A percentile compares a stretch with the other conserved stretches of the same genome.
Evolutionary conservation across 805 yeast genomes (phyloP).

Genomic region (Cyberlindnera galapagoensis): DNA sequence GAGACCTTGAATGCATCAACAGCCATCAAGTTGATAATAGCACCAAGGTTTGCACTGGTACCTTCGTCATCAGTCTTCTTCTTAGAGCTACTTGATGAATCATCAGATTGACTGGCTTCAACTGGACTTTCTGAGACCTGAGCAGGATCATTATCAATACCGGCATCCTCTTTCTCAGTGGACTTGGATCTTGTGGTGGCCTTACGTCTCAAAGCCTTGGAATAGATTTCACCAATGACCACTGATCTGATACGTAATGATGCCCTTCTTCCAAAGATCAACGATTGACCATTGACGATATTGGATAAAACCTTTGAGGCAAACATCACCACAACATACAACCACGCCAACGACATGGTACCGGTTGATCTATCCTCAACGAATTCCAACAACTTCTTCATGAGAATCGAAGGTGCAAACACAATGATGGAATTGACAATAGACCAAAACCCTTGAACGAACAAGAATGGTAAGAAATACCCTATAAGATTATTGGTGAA

Average conservation of each 20-base stretch:
- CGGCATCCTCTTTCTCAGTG: constrained; percentile 14
- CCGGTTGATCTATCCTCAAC: constrained; percentile 63
- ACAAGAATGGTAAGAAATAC: constrained; percentile 57
- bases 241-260: constrained; percentile 88
- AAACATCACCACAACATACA: constrained; percentile 72
- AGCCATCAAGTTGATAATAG: constrained; percentile 91
- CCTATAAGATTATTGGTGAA: constrained; percentile 57
- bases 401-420: constrained; percentile 73
- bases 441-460: constrained; percentile 71
- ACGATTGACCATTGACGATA: constrained; percentile 67
- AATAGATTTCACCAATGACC: constrained; percentile 84
- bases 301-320: constrained; percentile 53
- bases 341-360: constrained; percentile 78
- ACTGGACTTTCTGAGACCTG: constrained; percentile 1
- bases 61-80: constrained; percentile 31
- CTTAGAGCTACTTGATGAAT: too few species aligned
- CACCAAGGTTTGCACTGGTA: constrained; percentile 68
- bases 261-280: constrained; percentile 85
- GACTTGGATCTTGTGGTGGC: constrained; percentile 34
- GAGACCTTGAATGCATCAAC: constrained; percentile 96
- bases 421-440: constrained; percentile 54
- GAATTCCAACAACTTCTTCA: constrained; percentile 75
- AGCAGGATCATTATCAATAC: constrained; percentile 28
- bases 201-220: constrained; percentile 85
- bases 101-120: constrained; percentile 5